Evolutionary conservation across 345 rosid genomes (phyloP).

Genomic region (Ailanthus altissimus): DNA sequence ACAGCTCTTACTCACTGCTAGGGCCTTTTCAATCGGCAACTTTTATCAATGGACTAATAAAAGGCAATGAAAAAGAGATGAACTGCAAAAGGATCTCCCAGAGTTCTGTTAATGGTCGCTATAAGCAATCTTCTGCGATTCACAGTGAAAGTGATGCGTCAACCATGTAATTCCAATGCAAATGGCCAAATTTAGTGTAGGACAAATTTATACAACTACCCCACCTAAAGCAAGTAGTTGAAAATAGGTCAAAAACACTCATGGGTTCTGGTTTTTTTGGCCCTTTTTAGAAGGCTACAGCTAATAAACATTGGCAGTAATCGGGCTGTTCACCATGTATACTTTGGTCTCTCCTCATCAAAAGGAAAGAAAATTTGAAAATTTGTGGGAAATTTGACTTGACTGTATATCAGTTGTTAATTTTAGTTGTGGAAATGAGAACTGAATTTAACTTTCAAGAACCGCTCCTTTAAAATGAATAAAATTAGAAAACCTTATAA

Average conservation of each 20-base stretch:
- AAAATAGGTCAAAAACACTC: neutral
- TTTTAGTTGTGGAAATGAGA: too few species aligned
- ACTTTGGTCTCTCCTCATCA: neutral
- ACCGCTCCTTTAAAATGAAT: too few species aligned
- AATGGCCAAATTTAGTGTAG: neutral
- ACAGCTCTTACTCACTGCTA: neutral
- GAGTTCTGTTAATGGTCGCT: neutral
- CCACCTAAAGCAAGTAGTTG: slow-evolving; percentile 3
- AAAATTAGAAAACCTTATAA: too few species aligned
- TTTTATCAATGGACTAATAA: neutral
- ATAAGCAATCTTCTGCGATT: neutral
- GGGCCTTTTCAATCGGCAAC: neutral
- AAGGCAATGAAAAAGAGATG: neutral
- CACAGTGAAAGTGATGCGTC: slow-evolving; percentile 20
- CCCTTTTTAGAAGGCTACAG: neutral
- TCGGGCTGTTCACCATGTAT: neutral
- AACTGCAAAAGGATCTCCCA: neutral
- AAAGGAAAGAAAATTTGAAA: too few species aligned
- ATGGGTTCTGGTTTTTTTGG: neutral
- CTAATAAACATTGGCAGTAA: neutral
- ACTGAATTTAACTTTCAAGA: too few species aligned
- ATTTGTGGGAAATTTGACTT: neutral
- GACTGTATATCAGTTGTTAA: neutral
- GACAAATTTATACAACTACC: slow-evolving; percentile 8
- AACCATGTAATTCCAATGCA: slow-evolving; percentile 2